phyloP scores from a whole-genome alignment of 2,329 filamentous ascomycete genomes.

The Colletotrichum australisinense region DNA sequence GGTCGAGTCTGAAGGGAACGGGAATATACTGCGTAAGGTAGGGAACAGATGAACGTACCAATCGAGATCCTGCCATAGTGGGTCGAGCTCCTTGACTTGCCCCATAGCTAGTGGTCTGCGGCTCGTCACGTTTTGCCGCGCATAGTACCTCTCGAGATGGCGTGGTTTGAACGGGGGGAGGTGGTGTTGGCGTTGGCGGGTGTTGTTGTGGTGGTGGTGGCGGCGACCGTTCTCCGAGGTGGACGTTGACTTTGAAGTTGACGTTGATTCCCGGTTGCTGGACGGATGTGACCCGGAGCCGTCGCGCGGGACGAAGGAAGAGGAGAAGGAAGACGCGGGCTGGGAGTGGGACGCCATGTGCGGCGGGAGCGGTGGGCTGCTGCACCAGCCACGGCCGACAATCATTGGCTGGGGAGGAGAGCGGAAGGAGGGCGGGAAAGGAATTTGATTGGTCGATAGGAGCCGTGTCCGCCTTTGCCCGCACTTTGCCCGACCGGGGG shows the following conservation, averaged over 20 bases:
- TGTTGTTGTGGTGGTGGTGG: background rate
- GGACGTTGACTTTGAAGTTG: conserved; percentile 21
- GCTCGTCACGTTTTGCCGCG: conserved; percentile 42
- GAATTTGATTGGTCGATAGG: conserved; percentile 20
- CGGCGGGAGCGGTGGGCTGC: conserved; percentile 20
- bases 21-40: too few relatives aligned
- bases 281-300: conserved; percentile 18
- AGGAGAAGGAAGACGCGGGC: conserved; percentile 9
- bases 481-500: background rate
- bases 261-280: conserved; percentile 23
- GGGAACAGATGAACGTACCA: conserved; percentile 65
- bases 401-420: conserved; percentile 14
- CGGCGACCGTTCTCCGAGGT: conserved; percentile 31
- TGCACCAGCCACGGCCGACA: background rate
- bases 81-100: conserved; percentile 62
- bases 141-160: conserved; percentile 37
- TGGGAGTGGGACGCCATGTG: conserved; percentile 30
- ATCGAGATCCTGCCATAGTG: conserved; percentile 81
- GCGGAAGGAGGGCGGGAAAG: background rate
- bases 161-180: conserved; percentile 38
- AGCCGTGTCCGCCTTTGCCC: background rate
- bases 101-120: conserved; percentile 43
- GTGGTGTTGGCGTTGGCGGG: background rate
- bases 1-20: background rate
- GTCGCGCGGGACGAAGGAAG: conserved; percentile 13